Evolutionary conservation across 2,329 filamentous ascomycete genomes (phyloP), one percentile per base, ranked within the genome.

Genomic region (Microsporum ferrugineum): DNA sequence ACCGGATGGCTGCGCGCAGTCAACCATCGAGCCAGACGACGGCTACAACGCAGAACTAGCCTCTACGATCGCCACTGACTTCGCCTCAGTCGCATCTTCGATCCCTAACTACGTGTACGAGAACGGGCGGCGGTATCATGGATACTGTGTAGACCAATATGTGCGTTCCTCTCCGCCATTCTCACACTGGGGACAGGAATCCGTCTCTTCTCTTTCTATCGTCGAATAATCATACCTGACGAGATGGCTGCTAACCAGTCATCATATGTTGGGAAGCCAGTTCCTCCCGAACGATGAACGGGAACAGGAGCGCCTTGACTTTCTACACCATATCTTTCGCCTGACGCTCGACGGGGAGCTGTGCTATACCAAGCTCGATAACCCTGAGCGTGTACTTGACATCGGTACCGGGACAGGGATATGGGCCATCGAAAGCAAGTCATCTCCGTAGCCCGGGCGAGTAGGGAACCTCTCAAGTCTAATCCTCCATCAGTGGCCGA

Each of bases 231-330:
- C 23, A 51, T 45, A 17, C n/a, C 31, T 27, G 17, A 58, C 14
- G 41, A 33, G 56, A 57, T 53, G 29, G 23, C 31, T n/a, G 51
- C 51, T 55, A 29, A 55, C 51, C 36, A 3, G 51, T 34, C 33
- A 23, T 27, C 17, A 10, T 31, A 34, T 31, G 27, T 49, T 29
- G 27, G 23, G 10, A 14, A 7, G 14, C 14, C 57, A 64, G 63
- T 43, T 61, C 6, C 57, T 64, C 6, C 63, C 63, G 2, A 64
- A 64, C 45, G 63, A 64, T 45, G 63, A 64, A 59, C 61, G 63
- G 38, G 73, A 77, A 59, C 72, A 76, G 55, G 71, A 75, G 43
- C 71, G 74, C 0, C 68, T 77, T 1, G 74, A 77, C 53, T 74
- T 76, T 65, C 61, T 72, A 2, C 74, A 77, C 57, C 69, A 75